Evolutionary conservation across 306 rosid species (phyloP), one percentile per base, ranked within the genome.

Genomic region (Quercus engelmannii): DNA sequence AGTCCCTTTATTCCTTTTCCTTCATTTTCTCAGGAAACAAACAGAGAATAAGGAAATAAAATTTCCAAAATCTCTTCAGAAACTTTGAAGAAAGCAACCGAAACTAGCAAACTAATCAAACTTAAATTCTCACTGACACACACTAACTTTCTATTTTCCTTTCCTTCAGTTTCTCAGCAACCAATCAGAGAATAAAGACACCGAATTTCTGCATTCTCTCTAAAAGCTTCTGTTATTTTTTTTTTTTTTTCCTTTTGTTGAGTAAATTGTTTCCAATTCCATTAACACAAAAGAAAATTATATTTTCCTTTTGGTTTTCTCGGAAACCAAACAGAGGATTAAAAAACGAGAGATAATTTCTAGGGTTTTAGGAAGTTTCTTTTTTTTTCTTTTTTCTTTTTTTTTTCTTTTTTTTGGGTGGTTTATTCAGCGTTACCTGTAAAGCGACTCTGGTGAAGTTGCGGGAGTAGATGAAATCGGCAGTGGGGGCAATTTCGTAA

Each of bases 391-490:
- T 17, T 33, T 15, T 59, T 23, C 8, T 33, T 15, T 59, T 20
- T 5, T 62, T 59, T 23, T 23, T 18, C 19, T 75, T 20, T 5
- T 63, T 23, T 17, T 26, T 15, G 9, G 69, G 56, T 63, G 46
- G 5, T 30, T 31, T 30, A 0, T 58, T 41, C 1, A 41, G 46
- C 3, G 64, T 63, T 83, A 91, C 98, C 91, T 94, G 97, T 74
- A 94, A 86, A 82, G 90, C 99, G 71, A 90, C 97, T 83, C 88
- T 87, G 76, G 83, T 80, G 87, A 91, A 91, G 71, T 82, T 86
- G 56, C 77, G 92, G 74, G 63, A 55, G 43, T 54, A 86, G 69
- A 94, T 90, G 92, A 91, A 92, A 28, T 87, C 70, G 9, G 88
- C 91, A 28, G 97, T 86, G 74, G 90, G 81, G 25, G 73, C 71